These are phyloP conservation scores for Hebeloma cylindrosporum DNA, from an alignment of 768 basidiomycete species.

Conservation along the genomic window DNA sequence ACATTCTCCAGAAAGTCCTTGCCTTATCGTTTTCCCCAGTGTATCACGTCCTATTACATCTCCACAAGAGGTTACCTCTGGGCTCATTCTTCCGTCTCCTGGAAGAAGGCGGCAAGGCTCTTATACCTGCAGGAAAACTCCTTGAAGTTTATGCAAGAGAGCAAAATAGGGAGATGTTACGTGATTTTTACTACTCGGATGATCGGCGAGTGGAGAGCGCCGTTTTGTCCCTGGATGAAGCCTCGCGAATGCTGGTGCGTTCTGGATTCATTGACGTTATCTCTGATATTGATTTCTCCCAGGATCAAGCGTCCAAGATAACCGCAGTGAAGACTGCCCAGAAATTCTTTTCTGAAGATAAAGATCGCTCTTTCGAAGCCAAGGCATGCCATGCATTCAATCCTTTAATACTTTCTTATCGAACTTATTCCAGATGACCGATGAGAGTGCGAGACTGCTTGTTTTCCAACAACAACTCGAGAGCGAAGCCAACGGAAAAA, in stretches of 20 bases:
- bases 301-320: conserved; percentile 77
- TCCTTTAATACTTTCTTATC: background rate
- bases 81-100: conserved; percentile 94
- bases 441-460: conserved; percentile 79
- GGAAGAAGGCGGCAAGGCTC: conserved; percentile 80
- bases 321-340: conserved; percentile 77
- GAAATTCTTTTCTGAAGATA: conserved; percentile 95
- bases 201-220: conserved; percentile 94
- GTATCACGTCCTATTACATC: conserved; percentile 88
- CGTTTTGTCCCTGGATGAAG: conserved; percentile 83
- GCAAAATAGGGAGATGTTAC: conserved; percentile 86
- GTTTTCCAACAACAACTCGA: conserved; percentile 84
- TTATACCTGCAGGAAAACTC: conserved; percentile 74
- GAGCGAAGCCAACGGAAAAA: conserved; percentile 77
- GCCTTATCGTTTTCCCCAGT: conserved; percentile 50
- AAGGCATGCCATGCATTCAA: conserved; percentile 50
- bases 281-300: background rate
- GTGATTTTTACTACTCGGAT: conserved; percentile 98
- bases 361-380: conserved; percentile 86
- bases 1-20: background rate
- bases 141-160: conserved; percentile 90
- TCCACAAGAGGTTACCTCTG: conserved; percentile 78
- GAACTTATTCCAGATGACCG: conserved; percentile 95
- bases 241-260: conserved; percentile 59
- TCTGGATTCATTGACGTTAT: background rate